Evolutionary conservation across 2,329 filamentous ascomycete genomes (phyloP), one percentile per base, ranked within the genome.

Genomic region (Alternaria sp.): DNA sequence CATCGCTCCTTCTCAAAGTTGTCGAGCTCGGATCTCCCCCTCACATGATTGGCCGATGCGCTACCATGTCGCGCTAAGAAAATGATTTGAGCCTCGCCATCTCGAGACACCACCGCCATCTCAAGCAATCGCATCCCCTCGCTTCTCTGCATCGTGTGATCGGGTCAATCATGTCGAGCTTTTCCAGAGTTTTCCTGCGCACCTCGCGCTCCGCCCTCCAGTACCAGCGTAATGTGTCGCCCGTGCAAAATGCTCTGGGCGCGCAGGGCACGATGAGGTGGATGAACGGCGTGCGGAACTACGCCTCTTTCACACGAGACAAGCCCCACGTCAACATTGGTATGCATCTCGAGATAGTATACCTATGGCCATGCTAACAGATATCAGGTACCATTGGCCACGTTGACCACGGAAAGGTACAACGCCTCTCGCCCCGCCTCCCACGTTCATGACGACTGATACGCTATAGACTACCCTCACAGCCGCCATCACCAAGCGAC

Each of bases 281-380:
- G 72, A 84, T 91, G 77, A 90, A 89, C 82, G 83, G 90, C 76
- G 86, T 87, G 69, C 83, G 88, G 80, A 84, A 83, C 73, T 87
- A 90, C 79, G 88, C 88, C 62, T 86, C 81, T 68, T 99, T 91
- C 80, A 89, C 96, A 87, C 90, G 96, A 80, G 90, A 86, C 80
- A 99, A 99, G 88, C 96, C 96, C 64, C 96, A 99, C 82, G 95
- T 99, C 72, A 99, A 99, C 86, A 96, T 99, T 79, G 96, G 96
- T 92, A 86, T 72, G 86, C 64, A 11, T 26, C 8, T n/a, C 52
- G 2, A 6, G 15, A 32, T 21, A 11, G 28, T 0, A 11, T 13
- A 6, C 43, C 6, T 25, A 52, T 21, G 47, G 49, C 5, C 36
- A n/a, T 6, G 45, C 68, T 74, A 65, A 75, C 54, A 46, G 32